Evolutionary conservation across 2,329 filamentous ascomycete genomes (phyloP), one percentile per base, ranked within the genome.

Genomic region (Diaporthe citrichinensis): DNA sequence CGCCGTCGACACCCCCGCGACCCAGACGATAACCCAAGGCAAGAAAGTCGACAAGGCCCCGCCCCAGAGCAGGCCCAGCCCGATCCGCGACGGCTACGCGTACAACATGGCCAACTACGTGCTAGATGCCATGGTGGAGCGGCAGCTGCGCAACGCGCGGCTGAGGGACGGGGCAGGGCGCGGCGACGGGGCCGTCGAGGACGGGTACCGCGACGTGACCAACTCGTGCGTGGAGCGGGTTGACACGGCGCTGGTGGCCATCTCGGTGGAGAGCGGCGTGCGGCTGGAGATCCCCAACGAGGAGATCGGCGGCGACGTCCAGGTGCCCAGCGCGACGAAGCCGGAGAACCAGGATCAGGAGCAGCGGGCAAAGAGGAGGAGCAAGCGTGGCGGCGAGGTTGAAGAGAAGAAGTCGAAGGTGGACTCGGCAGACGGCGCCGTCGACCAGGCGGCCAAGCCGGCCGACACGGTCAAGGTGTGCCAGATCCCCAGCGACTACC

Each of bases 101-200:
- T 84, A 86, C 68, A 83, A 87, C 76, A 77, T 86, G 1, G 82
- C 85, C 17, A 78, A 80, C 10, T 86, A 84, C 49, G 78, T 90
- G 3, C 77, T 86, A 1, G 84, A 87, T 46, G 81, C 84, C 15
- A 87, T 90, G 57, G 80, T 86, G 10, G 88, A 90, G 77, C 82
- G 85, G 20, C 87, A 89, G 74, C 83, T 90, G 78, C 84, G 86
- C 73, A 81, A 82, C 44, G 80, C 83, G 0, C 84, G 85, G 10
- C 78, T 88, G 4, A 79, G 80, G 5, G 89, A 90, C 76, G 81
- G 83, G 10, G 80, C 82, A 3, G 88, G 88, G 0, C 82, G 86
- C 0, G 89, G 89, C 2, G 83, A 78, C 0, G 78, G 83, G 23
- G 77, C 81, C 0, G 71, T 77, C 0, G 79, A 81, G 5, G 81